Percentiles rank a stretch among this genome's conserved stretches.
These are phyloP conservation scores for Talaromyces albobiverticillius DNA, from an alignment of 2,329 filamentous ascomycete species.

Conservation along the genomic window DNA sequence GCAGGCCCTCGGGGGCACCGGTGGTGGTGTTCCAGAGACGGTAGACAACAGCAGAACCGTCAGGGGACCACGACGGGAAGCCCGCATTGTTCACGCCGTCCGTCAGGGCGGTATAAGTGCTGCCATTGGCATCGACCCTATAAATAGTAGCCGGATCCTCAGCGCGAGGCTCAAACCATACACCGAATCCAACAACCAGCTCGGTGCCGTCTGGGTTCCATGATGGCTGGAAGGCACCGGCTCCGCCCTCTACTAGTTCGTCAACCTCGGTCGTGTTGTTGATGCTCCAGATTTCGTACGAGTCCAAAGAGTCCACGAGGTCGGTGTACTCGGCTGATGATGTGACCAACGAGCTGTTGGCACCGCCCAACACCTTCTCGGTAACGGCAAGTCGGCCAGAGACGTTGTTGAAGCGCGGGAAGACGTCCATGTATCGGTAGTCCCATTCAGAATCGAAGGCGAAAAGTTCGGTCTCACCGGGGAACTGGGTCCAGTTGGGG, in stretches of 20 bases:
- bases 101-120: conserved; percentile 11
- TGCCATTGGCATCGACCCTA: conserved; percentile 15
- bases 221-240: conserved; percentile 41
- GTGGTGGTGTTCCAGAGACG: conserved; percentile 16
- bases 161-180: conserved; percentile 12
- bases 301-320: conserved; percentile 13
- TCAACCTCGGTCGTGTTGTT: conserved; percentile 24
- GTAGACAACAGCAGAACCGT: conserved; percentile 18
- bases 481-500: conserved; percentile 6
- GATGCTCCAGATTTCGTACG: conserved; percentile 26
- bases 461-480: conserved; percentile 6
- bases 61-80: conserved; percentile 18
- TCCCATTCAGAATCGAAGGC: conserved; percentile 14
- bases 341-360: neutral
- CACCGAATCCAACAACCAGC: conserved; percentile 39
- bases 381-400: neutral
- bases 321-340: neutral
- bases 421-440: conserved; percentile 15
- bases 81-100: conserved; percentile 13
- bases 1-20: conserved; percentile 12
- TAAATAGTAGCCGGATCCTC: conserved; percentile 14
- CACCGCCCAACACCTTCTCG: neutral
- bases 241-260: conserved; percentile 24
- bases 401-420: conserved; percentile 6
- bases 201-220: conserved; percentile 38